A percentile compares a stretch with the other conserved stretches of the same genome.
phyloP scores from a whole-genome alignment of 2,329 filamentous ascomycete genomes.

The Epichloe festucae region DNA sequence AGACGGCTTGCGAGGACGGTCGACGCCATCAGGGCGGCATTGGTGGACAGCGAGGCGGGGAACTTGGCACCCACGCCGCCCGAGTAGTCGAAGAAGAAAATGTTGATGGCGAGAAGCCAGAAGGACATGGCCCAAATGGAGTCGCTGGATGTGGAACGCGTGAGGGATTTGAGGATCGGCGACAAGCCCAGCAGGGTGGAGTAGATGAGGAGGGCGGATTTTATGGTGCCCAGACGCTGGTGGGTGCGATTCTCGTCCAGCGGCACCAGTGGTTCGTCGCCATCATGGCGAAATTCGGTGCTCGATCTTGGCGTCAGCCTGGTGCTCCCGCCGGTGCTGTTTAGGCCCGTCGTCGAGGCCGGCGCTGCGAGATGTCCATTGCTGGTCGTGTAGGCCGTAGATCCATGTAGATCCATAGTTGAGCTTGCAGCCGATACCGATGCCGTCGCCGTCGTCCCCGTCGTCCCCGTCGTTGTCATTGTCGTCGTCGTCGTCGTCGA shows the following conservation, averaged over 20 bases:
- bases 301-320: slow-evolving; percentile 16
- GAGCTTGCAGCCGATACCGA: slow-evolving; percentile 30
- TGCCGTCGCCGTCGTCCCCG: slow-evolving; percentile 3
- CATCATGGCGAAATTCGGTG: slow-evolving; percentile 15
- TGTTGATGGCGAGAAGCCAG: slow-evolving; percentile 86
- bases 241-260: slow-evolving; percentile 30
- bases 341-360: slow-evolving; percentile 35
- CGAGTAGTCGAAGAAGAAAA: slow-evolving; percentile 96
- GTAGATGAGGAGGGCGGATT: slow-evolving; percentile 87
- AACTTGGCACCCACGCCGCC: slow-evolving; percentile 52
- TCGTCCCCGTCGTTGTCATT: slow-evolving; percentile 8
- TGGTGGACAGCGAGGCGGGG: slow-evolving; percentile 71
- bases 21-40: slow-evolving; percentile 90
- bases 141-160: slow-evolving; percentile 79
- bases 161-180: slow-evolving; percentile 94
- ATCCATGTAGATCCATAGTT: slow-evolving; percentile 26
- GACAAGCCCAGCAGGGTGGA: slow-evolving; percentile 83
- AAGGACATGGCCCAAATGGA: slow-evolving; percentile 96
- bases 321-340: neutral
- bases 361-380: slow-evolving; percentile 35
- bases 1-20: slow-evolving; percentile 86
- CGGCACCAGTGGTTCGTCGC: slow-evolving; percentile 14
- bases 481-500: slow-evolving; percentile 10
- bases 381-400: neutral
- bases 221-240: slow-evolving; percentile 62